Base-by-base conservation (phyloP, 768 basidiomycete genomes). In the Pisolithus sp. region DNA sequence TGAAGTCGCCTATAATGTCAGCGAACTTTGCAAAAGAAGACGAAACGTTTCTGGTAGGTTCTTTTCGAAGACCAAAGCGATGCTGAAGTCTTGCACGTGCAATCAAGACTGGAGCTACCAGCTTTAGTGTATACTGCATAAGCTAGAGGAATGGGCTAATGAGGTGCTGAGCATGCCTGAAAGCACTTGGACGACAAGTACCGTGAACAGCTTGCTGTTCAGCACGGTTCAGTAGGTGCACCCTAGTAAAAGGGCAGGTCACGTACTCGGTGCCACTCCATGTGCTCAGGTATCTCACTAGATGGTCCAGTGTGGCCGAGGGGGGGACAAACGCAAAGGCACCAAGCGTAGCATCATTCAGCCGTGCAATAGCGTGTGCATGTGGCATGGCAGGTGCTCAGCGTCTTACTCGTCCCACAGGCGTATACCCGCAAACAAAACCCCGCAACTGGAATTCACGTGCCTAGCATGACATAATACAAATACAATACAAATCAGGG, bases 261-360 rank as follows among this genome's bases (percentile, higher is more conserved):
- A 81, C 81, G 66, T 73, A 90, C 89, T 93, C 90, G 79, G 80
- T 89, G 24, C 89, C 89, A 64, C 81, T 85, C 86, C 87, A 91
- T 59, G 89, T 88, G 50, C 85, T 82, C 48, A 92, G 72, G 62
- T 81, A 90, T 60, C 86, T 74, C 37, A 89, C 75, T 8, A 89
- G 73, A 66, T 89, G 89, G 59, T 89, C 76, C 41, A 92, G 65
- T 5, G 76, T 80, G 55, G 82, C 74, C 7, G 85, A 85, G 1
- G 81, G 75, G 23, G 78, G 78, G 9, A 86, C 67, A 30, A 64
- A 63, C 26, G 78, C 67, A 62, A 88, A 89, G 18, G 73, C 74
- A 1, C 89, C 89, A 5, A 91, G 67, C 20, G 85, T 73, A 7
- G 69, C 43, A 66, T 90, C 85, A 53, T 78, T 82, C n/a, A 87